Evolutionary conservation across 192 early-diverging fungal genomes (phyloP).

Genomic region (Cladochytrium replicatum): DNA sequence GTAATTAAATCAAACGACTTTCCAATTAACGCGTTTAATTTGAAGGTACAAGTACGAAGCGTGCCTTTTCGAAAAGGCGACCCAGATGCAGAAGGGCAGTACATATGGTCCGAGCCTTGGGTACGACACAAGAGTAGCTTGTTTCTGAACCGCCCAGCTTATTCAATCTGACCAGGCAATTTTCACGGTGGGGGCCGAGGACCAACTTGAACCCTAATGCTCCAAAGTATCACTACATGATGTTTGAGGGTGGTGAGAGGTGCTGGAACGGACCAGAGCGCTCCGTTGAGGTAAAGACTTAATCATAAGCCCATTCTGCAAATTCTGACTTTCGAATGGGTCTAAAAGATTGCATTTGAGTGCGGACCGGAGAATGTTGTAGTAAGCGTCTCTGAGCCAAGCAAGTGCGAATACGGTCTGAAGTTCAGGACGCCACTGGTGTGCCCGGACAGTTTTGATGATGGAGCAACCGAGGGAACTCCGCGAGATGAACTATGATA

Average conservation of each 20-base stretch:
- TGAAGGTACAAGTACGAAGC: slow-evolving; percentile 54
- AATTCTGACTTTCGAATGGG: slow-evolving; percentile 2
- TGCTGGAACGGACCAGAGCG: slow-evolving; percentile 96
- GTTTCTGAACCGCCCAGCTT: neutral
- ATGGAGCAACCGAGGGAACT: no score
- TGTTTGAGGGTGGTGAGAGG: slow-evolving; percentile 59
- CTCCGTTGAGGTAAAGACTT: slow-evolving; percentile 45
- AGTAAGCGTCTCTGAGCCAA: slow-evolving; percentile 69
- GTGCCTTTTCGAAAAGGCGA: slow-evolving; percentile 68
- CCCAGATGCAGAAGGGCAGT: slow-evolving; percentile 63
- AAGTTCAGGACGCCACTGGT: slow-evolving; percentile 69
- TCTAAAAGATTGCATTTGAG: slow-evolving; percentile 43
- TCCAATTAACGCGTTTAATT: neutral
- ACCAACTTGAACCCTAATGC: slow-evolving; percentile 19
- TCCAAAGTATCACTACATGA: slow-evolving; percentile 44
- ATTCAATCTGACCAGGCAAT: slow-evolving; percentile 37
- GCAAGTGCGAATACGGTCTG: slow-evolving; percentile 87
- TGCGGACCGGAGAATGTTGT: slow-evolving; percentile 67
- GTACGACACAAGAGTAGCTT: slow-evolving; percentile 32
- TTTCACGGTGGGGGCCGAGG: slow-evolving; percentile 32
- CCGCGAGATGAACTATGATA: no score
- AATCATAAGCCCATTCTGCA: slow-evolving; percentile 12
- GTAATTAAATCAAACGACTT: neutral
- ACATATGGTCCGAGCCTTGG: slow-evolving; percentile 46
- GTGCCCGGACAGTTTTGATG: no score